Percentiles rank a stretch among this genome's conserved stretches.
Evolutionary conservation across 2,329 filamentous ascomycete genomes (phyloP).

Genomic region (Penicillium sp.): DNA sequence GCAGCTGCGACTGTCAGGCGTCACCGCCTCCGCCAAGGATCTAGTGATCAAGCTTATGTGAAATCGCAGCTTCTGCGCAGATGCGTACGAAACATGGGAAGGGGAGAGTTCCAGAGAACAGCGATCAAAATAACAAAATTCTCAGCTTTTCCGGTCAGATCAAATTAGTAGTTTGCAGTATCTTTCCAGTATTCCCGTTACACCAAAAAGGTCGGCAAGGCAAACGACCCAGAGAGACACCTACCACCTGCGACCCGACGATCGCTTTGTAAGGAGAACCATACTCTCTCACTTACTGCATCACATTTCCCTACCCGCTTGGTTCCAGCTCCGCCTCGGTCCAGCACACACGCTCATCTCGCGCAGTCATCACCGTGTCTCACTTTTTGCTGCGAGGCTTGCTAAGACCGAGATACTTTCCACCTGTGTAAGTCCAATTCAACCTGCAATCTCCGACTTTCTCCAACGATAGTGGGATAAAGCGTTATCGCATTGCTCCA

Average conservation of each 20-base stretch:
- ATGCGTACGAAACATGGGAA: not conserved
- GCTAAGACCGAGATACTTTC: constrained; percentile 23
- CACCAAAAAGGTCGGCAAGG: not conserved
- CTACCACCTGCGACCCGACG: not conserved
- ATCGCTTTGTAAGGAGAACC: constrained; percentile 23
- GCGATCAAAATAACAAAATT: not conserved
- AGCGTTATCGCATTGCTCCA: not conserved
- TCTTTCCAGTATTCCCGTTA: too few relatives aligned
- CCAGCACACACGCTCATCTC: constrained; percentile 13
- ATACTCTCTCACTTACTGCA: too few relatives aligned
- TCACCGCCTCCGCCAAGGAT: constrained; percentile 22
- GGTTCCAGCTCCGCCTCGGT: constrained; percentile 18
- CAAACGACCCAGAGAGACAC: not conserved
- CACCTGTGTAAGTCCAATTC: constrained; percentile 25
- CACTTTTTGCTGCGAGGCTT: constrained; percentile 21
- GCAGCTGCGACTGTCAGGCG: constrained; percentile 27
- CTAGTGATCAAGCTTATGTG: not conserved
- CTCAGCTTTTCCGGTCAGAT: too few relatives aligned
- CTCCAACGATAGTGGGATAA: not conserved
- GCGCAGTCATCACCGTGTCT: constrained; percentile 25
- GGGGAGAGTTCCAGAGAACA: not conserved
- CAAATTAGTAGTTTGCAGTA: too few relatives aligned
- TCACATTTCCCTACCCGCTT: too few relatives aligned
- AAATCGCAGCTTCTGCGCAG: too few relatives aligned
- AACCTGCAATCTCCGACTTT: not conserved